Percentiles rank a stretch among this genome's conserved stretches.
Evolutionary conservation across 2,329 filamentous ascomycete genomes (phyloP).

Genomic region (Trematosphaeria pertusa): DNA sequence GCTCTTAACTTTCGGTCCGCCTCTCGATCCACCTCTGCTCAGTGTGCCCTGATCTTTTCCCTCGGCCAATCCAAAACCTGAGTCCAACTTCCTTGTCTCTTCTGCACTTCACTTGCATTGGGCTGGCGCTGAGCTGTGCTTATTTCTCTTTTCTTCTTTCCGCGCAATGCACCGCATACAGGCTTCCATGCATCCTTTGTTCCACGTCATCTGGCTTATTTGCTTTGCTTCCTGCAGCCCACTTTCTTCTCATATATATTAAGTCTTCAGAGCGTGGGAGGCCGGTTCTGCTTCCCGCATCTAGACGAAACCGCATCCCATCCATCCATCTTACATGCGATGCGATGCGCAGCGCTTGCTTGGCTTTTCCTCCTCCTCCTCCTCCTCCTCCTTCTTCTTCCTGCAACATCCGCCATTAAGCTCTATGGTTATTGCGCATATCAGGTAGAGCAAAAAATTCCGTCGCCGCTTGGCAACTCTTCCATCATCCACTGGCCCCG

Average conservation of each 20-base stretch:
- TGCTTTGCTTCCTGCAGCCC: background rate
- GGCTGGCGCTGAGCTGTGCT: background rate
- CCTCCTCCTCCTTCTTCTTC: background rate
- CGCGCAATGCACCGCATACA: background rate
- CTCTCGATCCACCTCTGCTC: too few relatives aligned
- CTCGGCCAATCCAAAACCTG: too few relatives aligned
- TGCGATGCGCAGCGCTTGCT: constrained; percentile 4
- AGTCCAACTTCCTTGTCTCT: background rate
- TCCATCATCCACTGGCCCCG: background rate
- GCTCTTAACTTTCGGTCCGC: too few relatives aligned
- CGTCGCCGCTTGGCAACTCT: background rate
- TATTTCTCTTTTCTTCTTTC: background rate
- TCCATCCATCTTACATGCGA: background rate
- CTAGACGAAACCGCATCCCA: too few relatives aligned
- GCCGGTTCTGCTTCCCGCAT: background rate
- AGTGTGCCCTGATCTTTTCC: too few relatives aligned
- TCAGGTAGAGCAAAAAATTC: constrained; percentile 3
- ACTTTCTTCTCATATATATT: too few relatives aligned
- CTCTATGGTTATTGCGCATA: background rate
- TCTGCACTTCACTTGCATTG: background rate
- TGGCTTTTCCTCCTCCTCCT: background rate
- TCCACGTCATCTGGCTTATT: background rate
- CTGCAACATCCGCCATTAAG: background rate
- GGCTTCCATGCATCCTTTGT: background rate
- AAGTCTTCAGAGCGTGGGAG: background rate